Evolutionary conservation across 192 early-diverging fungal genomes (phyloP), one percentile per base, ranked within the genome.

Genomic region (Umbelopsis ramanniana): DNA sequence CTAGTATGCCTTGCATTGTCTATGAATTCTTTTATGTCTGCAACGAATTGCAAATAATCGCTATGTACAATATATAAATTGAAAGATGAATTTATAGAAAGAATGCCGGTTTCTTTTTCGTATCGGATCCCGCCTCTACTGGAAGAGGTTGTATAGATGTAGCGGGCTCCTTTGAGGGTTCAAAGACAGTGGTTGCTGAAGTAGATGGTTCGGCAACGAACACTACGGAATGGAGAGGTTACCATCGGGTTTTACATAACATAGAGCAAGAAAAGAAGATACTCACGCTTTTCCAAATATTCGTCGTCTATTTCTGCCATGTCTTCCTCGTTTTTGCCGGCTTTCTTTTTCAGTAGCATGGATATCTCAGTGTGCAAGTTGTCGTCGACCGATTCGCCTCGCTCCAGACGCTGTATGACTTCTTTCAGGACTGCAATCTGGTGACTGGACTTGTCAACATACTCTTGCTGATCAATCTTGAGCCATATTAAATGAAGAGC

Each of bases 401-500:
- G 45, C 52, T 81, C 79, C n/a, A 77, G 29, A 10, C 66, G 69
- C 14, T 48, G 14, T 38, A 81, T 50, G 1, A 74, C 24, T 46
- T 81, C 75, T 35, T 77, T 52, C 4, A 81, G 50, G 5, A 81
- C 26, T 9, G 33, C 57, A 17, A 63, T 77, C 55, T 77, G 76
- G 21, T 71, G 70, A 46, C 69, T 8, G 1, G 52, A 43, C 11
- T 74, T 70, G 33, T 81, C 75, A 26, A 63, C 40, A 29, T 77
- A 81, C 46, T 81, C 79, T 23, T 74, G 70, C 11, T 72, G 72
- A 33, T 81, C 75, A 43, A 75, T 69, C 46, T 81, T 81, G 0
- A 81, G 73, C 79, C 79, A 77, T 11, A 81, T 77, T 26, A 81
- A 70, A 29, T 81, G 79, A 14, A 81, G 70, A 21, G 73, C 75